Base-by-base conservation (phyloP, 1,139 yeast genomes). In the Debaryomyces fabryi region DNA sequence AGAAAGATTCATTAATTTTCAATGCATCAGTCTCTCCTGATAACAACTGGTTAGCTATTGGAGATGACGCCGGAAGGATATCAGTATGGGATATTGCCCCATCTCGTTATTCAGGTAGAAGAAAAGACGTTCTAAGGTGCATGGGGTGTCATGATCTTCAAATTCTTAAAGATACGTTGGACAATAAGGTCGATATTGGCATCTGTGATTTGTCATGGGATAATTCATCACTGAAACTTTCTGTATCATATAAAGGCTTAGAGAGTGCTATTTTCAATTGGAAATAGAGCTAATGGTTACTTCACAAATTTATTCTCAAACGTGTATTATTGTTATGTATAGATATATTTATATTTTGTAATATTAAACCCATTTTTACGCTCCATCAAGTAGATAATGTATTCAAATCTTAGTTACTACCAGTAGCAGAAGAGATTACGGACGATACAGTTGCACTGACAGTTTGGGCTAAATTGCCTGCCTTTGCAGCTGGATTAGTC, bases 1-100 rank as follows among this genome's bases (percentile, higher is more conserved):
- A 42, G 13, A 45, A 50, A 20, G 60, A 62, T 12, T 45, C 54
- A 1, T 50, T 67, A 16, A 74, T 86, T 0, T 74, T 85, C 48
- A 70, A 73, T 16, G 82, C 83, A 2, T 68, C 74, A 1, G 53
- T 85, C 12, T 81, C 88, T 0, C 81, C 82, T 1, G 71, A 79
- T 56, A 66, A 68, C 34, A 63, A 66, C 27, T 74, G 65, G 58
- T 61, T 85, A 34, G 91, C 86, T 0, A 65, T 84, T 2, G 92
- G 88, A 1, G 88, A 86, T 51, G 78, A 81, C 50, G 78, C 76
- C 39, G 91, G 91, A 0, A 72, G 72, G 38, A 70, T 84, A 10
- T 60, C 77, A 2, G 58, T 85, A 1, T 85, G 88, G 86, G 78
- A 78, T 52, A 60, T 81, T 1, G 52, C 58, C 12, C 42, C 52